Conservation (phyloP, 1,139 yeast species). For the Candida sp. region DNA sequence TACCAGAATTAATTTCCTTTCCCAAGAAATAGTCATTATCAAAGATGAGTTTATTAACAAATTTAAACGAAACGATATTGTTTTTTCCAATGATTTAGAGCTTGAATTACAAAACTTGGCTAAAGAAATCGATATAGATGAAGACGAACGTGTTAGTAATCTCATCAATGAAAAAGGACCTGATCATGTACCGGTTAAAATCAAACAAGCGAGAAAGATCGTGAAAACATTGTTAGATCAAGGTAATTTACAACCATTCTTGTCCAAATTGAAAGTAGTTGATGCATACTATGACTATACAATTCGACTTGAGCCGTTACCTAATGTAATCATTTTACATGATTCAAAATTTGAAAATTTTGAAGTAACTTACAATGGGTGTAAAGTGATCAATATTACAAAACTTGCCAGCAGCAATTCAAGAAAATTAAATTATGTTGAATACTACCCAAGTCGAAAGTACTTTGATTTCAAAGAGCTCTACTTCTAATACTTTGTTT, state of each 20-base stretch:
- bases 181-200: conserved; percentile 31
- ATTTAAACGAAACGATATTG: conserved; percentile 65
- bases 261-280: conserved; percentile 56
- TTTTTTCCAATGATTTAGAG: conserved; percentile 44
- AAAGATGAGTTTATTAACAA: conserved; percentile 73
- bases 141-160: conserved; percentile 14
- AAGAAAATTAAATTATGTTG: conserved; percentile 60
- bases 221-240: conserved; percentile 84
- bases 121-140: conserved; percentile 14
- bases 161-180: conserved; percentile 14
- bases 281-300: conserved; percentile 69
- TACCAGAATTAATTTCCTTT: conserved; percentile 66
- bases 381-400: conserved; percentile 76
- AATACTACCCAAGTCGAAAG: conserved; percentile 61
- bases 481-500: conserved; percentile 22
- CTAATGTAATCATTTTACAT: conserved; percentile 60
- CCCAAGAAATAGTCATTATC: conserved; percentile 76
- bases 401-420: conserved; percentile 42
- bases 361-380: conserved; percentile 78
- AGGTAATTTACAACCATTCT: conserved; percentile 82
- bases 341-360: conserved; percentile 72
- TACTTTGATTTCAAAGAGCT: conserved; percentile 47
- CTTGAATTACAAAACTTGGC: conserved; percentile 21
- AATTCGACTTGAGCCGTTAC: conserved; percentile 74
- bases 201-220: conserved; percentile 68